Base-by-base conservation (phyloP, 2,329 filamentous ascomycete genomes). In the Penicillium polonicum region DNA sequence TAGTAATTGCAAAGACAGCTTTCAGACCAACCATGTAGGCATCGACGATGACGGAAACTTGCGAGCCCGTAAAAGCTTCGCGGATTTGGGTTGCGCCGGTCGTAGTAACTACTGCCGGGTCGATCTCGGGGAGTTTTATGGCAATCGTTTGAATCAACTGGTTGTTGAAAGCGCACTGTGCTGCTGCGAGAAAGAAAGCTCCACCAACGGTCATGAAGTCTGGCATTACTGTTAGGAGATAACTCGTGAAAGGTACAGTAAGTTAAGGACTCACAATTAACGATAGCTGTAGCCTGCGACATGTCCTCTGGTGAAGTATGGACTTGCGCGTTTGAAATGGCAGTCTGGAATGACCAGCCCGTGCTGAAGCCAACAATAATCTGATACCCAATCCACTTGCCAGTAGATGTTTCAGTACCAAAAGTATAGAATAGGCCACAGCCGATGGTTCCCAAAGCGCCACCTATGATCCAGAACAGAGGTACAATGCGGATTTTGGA, bases 351-450 rank as follows among this genome's bases (percentile, higher is more conserved):
- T 25, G 59, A 62, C 25, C 65, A 55, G 4, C 65, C 68, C 1
- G 62, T 29, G 10, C 65, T 65, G 19, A 65, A 46, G n/a, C 65
- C 65, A 19, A 57, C 62, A 15, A 70, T 19, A 25, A 65, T 54
- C 50, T 70, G 60, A 43, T 64, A 69, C 2, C 65, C 67, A 36
- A 67, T 66, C 66, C 68, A 71, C 51, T 63, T 57, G 8, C 52
- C 48, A 39, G 59, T 45, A 29, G 43, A 48, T 10, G 65, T 69
- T n/a, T 59, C 49, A 36, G 70, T 62, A 27, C 72, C 62, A 25
- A 76, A 63, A 3, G 71, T 74, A 60, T 69, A 73, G 52, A 74
- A 57, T 17, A 76, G 61, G 8, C 72, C 73, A n/a, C 61, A 53
- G 3, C 65, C 72, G 48, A 75, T 56, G 8, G 66, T 61, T 36